Conservation (phyloP, 1,284 basidiomycete species). For the Ustilago vetiveriae region DNA sequence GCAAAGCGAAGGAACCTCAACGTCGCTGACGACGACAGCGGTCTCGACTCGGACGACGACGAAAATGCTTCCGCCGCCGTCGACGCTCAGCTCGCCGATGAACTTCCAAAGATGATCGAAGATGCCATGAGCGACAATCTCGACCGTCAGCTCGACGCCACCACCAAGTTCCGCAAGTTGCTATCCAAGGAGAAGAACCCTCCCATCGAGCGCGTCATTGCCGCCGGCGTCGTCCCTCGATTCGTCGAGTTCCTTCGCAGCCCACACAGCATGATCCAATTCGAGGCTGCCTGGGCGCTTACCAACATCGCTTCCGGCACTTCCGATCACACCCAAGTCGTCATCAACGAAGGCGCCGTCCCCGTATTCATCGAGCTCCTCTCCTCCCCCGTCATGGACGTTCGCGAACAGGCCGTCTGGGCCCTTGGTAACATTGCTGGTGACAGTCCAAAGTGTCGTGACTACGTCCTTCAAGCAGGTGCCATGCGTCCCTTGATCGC, state of each 20-base stretch:
- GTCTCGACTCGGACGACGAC: slow-evolving; percentile 63
- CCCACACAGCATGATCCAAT: slow-evolving; percentile 96
- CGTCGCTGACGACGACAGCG: slow-evolving; percentile 57
- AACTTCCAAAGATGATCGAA: slow-evolving; percentile 80
- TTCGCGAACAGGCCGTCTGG: slow-evolving; percentile 67
- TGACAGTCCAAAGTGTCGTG: slow-evolving; percentile 66
- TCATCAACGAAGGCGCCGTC: slow-evolving; percentile 92
- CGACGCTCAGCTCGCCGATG: slow-evolving; percentile 77
- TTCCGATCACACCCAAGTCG: slow-evolving; percentile 97
- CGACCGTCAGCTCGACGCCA: slow-evolving; percentile 92
- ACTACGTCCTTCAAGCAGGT: slow-evolving; percentile 62
- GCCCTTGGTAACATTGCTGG: slow-evolving; percentile 67
- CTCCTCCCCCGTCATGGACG: slow-evolving; percentile 64
- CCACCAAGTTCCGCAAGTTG: slow-evolving; percentile 89
- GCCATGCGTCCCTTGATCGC: slow-evolving; percentile 64
- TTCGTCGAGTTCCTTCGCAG: slow-evolving; percentile 93
- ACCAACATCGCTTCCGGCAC: slow-evolving; percentile 99
- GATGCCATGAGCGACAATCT: slow-evolving; percentile 92
- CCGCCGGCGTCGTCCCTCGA: slow-evolving; percentile 94
- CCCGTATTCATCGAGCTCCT: slow-evolving; percentile 85
- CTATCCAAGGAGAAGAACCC: slow-evolving; percentile 99
- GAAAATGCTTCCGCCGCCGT: slow-evolving; percentile 51
- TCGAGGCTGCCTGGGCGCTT: slow-evolving; percentile 98
- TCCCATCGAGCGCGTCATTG: slow-evolving; percentile 98
- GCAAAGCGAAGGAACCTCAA: slow-evolving; percentile 66